Conservation (phyloP, 768 basidiomycete species). For the Phanerochaete carnosa region DNA sequence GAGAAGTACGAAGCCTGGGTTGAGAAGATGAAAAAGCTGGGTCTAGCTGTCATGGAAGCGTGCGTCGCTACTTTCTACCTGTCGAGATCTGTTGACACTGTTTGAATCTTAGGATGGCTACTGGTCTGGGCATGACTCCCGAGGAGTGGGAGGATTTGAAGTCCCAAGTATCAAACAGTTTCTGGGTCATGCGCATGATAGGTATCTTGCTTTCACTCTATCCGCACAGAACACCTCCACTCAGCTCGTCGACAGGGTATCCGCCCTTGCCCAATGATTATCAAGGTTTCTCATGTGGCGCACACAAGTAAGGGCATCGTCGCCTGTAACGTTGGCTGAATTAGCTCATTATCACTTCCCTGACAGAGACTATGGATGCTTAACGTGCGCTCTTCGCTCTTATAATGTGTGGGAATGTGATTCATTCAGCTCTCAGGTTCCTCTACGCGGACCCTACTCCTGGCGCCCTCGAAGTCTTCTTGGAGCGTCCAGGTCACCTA, state of each 20-base stretch:
- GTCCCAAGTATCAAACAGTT: constrained; percentile 75
- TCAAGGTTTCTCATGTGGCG: constrained; percentile 86
- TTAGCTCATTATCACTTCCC: not conserved
- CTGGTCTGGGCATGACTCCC: constrained; percentile 67
- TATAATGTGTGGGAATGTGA: not conserved
- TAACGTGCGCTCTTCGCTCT: constrained; percentile 53
- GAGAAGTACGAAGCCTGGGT: constrained; percentile 72
- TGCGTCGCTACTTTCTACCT: constrained; percentile 32
- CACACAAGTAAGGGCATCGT: constrained; percentile 62
- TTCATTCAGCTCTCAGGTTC: constrained; percentile 47
- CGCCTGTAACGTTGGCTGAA: not conserved
- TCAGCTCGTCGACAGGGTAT: constrained; percentile 51
- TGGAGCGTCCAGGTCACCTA: constrained; percentile 38
- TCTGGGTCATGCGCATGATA: constrained; percentile 87
- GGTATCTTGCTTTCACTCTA: constrained; percentile 45
- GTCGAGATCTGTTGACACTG: not conserved
- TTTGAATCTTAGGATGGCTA: constrained; percentile 59
- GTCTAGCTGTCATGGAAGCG: constrained; percentile 85
- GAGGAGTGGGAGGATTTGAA: constrained; percentile 71
- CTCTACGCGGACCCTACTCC: constrained; percentile 80
- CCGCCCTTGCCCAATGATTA: constrained; percentile 79
- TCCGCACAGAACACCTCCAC: not conserved
- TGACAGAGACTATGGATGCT: constrained; percentile 82
- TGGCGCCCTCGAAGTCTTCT: constrained; percentile 80
- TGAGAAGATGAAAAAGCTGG: constrained; percentile 81